Conservation (phyloP, 495 filamentous ascomycete genomes). For the Trichoderma erinaceum region DNA sequence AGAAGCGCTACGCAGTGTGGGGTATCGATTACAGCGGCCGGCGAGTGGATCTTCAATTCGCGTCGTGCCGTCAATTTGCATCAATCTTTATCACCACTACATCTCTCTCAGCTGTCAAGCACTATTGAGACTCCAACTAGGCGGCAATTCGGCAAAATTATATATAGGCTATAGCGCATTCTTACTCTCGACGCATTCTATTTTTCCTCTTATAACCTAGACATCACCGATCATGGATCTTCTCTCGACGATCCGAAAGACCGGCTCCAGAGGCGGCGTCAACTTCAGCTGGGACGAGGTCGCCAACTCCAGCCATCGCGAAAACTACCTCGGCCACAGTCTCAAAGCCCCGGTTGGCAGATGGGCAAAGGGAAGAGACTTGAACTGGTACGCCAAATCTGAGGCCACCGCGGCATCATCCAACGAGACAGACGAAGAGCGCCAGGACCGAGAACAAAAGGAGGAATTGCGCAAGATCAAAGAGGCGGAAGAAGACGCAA, state of each 20-base stretch:
- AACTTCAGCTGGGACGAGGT: conserved; percentile 98
- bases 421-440: conserved; percentile 55
- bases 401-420: conserved; percentile 43
- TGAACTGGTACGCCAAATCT: conserved; percentile 78
- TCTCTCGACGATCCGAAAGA: conserved; percentile 84
- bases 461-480: conserved; percentile 81
- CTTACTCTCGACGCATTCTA: too few relatives aligned
- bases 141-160: neutral
- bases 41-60: neutral
- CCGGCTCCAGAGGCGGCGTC: conserved; percentile 86
- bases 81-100: neutral
- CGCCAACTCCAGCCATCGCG: conserved; percentile 75
- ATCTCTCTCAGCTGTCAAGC: too few relatives aligned
- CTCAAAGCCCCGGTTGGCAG: conserved; percentile 93
- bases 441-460: conserved; percentile 55
- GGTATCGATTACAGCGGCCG: neutral
- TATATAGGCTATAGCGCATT: too few relatives aligned
- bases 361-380: conserved; percentile 86
- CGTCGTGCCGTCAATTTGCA: too few relatives aligned
- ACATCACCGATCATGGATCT: conserved; percentile 67
- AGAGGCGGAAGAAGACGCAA: conserved; percentile 87
- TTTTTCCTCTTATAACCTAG: neutral
- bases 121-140: neutral
- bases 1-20: conserved; percentile 2
- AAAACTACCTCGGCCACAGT: conserved; percentile 96